Evolutionary conservation across 306 rosid species (phyloP), one percentile per base, ranked within the genome.

Genomic region (Medicago lupulina): DNA sequence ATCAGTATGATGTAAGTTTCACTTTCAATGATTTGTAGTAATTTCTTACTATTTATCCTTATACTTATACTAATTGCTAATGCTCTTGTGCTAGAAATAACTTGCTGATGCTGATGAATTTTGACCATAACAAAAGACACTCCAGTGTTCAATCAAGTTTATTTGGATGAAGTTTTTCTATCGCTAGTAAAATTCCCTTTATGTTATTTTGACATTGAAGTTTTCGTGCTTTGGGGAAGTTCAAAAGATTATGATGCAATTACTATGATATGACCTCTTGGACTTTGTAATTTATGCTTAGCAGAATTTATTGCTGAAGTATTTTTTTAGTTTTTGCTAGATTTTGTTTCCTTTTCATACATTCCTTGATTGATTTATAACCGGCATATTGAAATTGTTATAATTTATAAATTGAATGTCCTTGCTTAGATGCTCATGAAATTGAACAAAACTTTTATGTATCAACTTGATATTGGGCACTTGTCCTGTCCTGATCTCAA

Each of bases 1-100:
- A 95, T 82, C 99, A 95, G 69, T 95, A 95, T 77, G 99, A 95
- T 79, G 99, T 95, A 85, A 81, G 98, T 81, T 67, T 18, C 16
- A 8, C 25, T 9, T 64, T 59, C 7, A 31, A 34, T 59, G 41
- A 11, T 74, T 74, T 61, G 12, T 11, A 43, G 38, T 16, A 2
- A 54, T 3, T 34, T 4, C 7, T 34, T 7, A 51, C 16, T 51
- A 2, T 16, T 51, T 16, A 51, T 16, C 10, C 16, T 1, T 41
- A 31, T 8, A 46, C 74, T 51, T 69, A 2, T 7, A 8, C 8
- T 2, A 16, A 11, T 12, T 50, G 60, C 41, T 70, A 62, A 1
- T 51, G 38, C 5, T 34, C 38, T 34, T 34, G 6, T 34, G 38
- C 1, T 34, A 34, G 38, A 34, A 34, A 34, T 34, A 34, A 4